Evolutionary conservation across 345 rosid genomes (phyloP), one percentile per base, ranked within the genome.

Genomic region (Salix dunnii): DNA sequence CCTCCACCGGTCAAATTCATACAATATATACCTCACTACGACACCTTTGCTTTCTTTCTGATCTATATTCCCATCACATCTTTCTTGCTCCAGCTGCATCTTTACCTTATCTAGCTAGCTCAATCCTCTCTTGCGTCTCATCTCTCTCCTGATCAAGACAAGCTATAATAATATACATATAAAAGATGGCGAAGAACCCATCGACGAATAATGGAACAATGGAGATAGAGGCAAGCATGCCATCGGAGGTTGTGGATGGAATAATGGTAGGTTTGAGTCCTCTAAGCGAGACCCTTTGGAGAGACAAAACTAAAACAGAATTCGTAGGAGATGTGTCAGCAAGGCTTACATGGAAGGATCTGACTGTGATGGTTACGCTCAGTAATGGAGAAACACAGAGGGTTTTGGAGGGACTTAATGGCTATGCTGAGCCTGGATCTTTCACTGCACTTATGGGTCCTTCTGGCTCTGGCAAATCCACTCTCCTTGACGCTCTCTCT

Each of bases 361-460:
- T 94, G 77, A 92, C 97, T 0, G 97, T 94, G 31, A 91, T 82
- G 88, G 97, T 90, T 0, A 86, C 88, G 14, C 88, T 86, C 63
- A 76, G 91, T 72, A 88, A 87, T 71, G 97, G 97, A 20, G 92
- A 87, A 83, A 82, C 90, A 6, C 93, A 91, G 31, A 91, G 88
- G 17, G 97, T 94, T 70, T 78, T 94, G 16, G 97, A 94, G 53
- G 92, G 92, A 38, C 91, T 94, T 4, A 94, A 92, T 2, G 98
- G 98, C 10, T 90, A 90, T 51, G 95, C 98, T 2, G 97, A 94
- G 82, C 98, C 98, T 16, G 98, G 97, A 7, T 75, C 86, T 16
- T 55, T 94, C 53, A 94, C 95, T 1, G 97, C 97, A 21, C 89
- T 94, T 71, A 94, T 94, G 97, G 98, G 98, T 1, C 98, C 98